Evolutionary conservation across 148 eudicot genomes (phyloP).

Genomic region (Bassia scoparia): DNA sequence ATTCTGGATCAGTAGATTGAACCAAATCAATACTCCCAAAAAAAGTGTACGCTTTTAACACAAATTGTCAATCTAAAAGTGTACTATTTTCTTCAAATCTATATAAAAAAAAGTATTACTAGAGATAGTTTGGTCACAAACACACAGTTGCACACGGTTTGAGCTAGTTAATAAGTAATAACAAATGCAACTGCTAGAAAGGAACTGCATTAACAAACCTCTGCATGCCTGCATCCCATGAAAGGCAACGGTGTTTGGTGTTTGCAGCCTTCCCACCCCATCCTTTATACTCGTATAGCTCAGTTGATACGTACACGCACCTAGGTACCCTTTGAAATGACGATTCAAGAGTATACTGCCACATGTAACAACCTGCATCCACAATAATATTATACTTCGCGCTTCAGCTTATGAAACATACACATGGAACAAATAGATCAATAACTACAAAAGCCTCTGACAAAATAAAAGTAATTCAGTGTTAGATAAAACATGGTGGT

Average conservation of each 20-base stretch:
- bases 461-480: neutral
- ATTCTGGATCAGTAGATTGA: too few relatives aligned
- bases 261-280: slow-evolving; percentile 73
- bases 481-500: neutral
- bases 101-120: too few relatives aligned
- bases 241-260: slow-evolving; percentile 63
- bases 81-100: too few relatives aligned
- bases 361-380: slow-evolving; percentile 81
- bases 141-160: too few relatives aligned
- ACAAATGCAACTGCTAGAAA: neutral
- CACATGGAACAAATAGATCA: neutral
- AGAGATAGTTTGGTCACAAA: too few relatives aligned
- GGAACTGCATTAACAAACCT: slow-evolving; percentile 47
- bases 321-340: slow-evolving; percentile 79
- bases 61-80: too few relatives aligned
- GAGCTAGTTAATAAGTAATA: slow-evolving; percentile 2
- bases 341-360: slow-evolving; percentile 88
- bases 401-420: neutral
- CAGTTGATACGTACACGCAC: slow-evolving; percentile 80
- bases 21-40: too few relatives aligned
- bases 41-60: too few relatives aligned
- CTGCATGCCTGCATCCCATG: slow-evolving; percentile 87
- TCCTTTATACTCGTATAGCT: slow-evolving; percentile 73
- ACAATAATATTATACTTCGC: neutral
- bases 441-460: neutral